Conservation (phyloP, 169 alveolate species). For the Eimeria zaria region DNA sequence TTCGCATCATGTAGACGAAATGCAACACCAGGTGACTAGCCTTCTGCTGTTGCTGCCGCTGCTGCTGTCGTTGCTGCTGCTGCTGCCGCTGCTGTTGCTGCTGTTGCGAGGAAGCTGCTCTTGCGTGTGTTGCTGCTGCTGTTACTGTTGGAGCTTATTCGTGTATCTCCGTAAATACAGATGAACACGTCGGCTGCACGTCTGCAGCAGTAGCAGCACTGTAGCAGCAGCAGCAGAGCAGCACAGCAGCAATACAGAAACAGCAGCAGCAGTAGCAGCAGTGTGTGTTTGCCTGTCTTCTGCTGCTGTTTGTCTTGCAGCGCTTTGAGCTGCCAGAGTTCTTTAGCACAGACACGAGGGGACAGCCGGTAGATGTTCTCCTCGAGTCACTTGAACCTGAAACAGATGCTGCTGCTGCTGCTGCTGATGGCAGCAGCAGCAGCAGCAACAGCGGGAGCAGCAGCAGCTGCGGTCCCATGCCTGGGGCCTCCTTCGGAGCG, state of each 20-base stretch:
- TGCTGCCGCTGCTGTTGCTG: background rate
- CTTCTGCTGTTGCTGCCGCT: conserved; percentile 4
- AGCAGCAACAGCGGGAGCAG: conserved; percentile 27
- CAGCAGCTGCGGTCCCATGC: conserved; percentile 30
- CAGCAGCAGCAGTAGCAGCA: conserved; percentile 45
- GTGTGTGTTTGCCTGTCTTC: background rate
- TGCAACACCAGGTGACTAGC: background rate
- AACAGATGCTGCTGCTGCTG: conserved; percentile 6
- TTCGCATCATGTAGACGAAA: background rate
- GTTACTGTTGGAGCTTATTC: background rate
- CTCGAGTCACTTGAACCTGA: conserved; percentile 52
- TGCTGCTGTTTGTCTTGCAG: background rate
- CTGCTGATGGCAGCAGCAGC: conserved; percentile 26
- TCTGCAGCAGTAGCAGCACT: background rate
- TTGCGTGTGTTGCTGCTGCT: background rate
- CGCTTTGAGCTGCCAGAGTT: conserved; percentile 44
- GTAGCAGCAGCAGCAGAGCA: conserved; percentile 17
- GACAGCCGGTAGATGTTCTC: conserved; percentile 23
- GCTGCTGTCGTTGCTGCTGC: conserved; percentile 28
- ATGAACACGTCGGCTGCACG: background rate
- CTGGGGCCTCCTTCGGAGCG: background rate
- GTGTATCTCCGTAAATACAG: background rate
- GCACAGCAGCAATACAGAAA: background rate
- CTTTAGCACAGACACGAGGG: conserved; percentile 36
- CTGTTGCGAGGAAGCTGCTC: background rate